Evolutionary conservation across 31 red algal genomes (phyloP).

Genomic region (Odonthalia washingtoniensis): DNA sequence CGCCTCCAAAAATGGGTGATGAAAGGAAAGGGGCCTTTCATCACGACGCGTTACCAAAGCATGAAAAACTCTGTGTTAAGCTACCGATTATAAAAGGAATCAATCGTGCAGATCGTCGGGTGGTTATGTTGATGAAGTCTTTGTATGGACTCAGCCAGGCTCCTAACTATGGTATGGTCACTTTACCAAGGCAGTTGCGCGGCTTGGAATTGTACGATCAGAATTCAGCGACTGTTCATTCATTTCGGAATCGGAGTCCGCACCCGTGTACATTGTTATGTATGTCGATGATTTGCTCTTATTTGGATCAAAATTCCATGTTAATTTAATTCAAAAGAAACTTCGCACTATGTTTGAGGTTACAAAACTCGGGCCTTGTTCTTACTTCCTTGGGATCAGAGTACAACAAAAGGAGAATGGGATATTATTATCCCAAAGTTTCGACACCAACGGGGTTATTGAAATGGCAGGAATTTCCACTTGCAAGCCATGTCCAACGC

Average conservation of each 20-base stretch:
- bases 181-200: not conserved
- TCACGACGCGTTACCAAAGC: not conserved
- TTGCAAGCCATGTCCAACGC: constrained; percentile 16
- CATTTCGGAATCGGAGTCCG: not conserved
- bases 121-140: constrained; percentile 9
- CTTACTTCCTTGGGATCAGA: not conserved
- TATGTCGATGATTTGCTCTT: constrained; percentile 18
- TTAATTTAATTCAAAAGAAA: not conserved
- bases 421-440: not conserved
- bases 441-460: constrained; percentile 14
- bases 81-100: constrained; percentile 28
- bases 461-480: not conserved
- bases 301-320: not conserved
- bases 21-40: constrained; percentile 44
- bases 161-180: constrained; percentile 10
- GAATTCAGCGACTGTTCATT: not conserved
- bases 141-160: constrained; percentile 19
- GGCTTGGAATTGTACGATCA: not conserved
- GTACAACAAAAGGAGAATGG: not conserved
- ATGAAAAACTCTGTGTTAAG: not conserved
- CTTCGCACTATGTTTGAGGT: not conserved
- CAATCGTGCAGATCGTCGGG: not conserved
- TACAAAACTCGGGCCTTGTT: constrained; percentile 19
- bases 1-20: not conserved
- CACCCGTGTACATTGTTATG: not conserved